These are phyloP conservation scores for Lodderomyces margitis DNA, from an alignment of 1,139 yeast species.

Conservation along the genomic window DNA sequence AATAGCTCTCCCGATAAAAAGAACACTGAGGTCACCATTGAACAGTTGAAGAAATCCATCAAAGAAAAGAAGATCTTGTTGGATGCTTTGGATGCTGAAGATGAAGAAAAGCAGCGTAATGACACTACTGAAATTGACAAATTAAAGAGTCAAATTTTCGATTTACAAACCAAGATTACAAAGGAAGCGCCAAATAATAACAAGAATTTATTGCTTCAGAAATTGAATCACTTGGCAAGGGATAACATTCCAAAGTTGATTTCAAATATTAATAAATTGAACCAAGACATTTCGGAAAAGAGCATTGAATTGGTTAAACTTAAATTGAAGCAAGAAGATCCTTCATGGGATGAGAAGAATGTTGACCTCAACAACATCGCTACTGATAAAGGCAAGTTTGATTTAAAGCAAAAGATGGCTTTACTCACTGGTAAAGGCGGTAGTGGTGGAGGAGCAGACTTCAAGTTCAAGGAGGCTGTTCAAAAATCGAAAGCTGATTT, in stretches of 20 bases:
- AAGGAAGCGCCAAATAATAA: constrained; percentile 23
- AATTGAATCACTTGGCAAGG: constrained; percentile 53
- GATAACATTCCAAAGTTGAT: constrained; percentile 71
- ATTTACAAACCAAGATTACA: constrained; percentile 49
- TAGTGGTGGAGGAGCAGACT: constrained; percentile 42
- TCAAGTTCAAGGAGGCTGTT: constrained; percentile 53
- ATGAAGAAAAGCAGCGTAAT: constrained; percentile 33
- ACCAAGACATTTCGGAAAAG: constrained; percentile 64
- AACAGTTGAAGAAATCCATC: constrained; percentile 59
- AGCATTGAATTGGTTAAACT: constrained; percentile 63
- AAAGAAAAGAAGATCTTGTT: constrained; percentile 69
- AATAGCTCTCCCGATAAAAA: constrained; percentile 18
- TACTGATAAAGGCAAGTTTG: constrained; percentile 80
- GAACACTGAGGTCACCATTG: constrained; percentile 36
- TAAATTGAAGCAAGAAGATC: constrained; percentile 58
- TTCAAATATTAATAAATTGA: constrained; percentile 57
- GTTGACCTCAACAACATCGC: constrained; percentile 81
- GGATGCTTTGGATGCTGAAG: constrained; percentile 71
- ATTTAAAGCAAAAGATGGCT: constrained; percentile 85
- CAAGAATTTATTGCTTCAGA: constrained; percentile 45
- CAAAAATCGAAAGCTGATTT: constrained; percentile 56
- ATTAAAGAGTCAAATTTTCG: constrained; percentile 59
- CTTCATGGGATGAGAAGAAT: constrained; percentile 53
- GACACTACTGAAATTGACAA: constrained; percentile 46
- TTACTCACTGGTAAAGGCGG: constrained; percentile 77